Percentiles rank a stretch among this genome's conserved stretches.
Evolutionary conservation across 805 yeast genomes (phyloP).

Genomic region (Saccharomycopsis schoenii): DNA sequence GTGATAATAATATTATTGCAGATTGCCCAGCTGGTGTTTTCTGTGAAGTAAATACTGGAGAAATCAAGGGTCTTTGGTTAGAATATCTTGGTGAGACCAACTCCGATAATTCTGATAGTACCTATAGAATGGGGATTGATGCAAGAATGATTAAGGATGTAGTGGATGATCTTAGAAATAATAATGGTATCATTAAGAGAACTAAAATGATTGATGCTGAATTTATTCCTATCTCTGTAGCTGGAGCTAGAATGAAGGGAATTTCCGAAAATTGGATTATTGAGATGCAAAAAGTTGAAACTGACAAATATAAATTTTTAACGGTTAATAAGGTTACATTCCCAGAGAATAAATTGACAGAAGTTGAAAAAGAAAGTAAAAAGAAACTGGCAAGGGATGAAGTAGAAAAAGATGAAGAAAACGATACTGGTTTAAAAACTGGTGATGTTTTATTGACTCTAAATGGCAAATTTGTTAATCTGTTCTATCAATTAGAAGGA

Average conservation of each 20-base stretch:
- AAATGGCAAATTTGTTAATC: constrained; percentile 53
- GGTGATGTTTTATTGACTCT: constrained; percentile 76
- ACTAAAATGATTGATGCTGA: constrained; percentile 73
- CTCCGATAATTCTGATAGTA: constrained; percentile 43
- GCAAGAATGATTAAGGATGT: constrained; percentile 54
- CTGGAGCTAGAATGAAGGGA: constrained; percentile 77
- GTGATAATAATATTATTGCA: constrained; percentile 62
- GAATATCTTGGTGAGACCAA: constrained; percentile 70
- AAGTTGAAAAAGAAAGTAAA: neutral
- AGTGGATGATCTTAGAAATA: constrained; percentile 35
- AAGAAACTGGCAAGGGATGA: neutral
- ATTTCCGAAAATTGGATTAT: constrained; percentile 78
- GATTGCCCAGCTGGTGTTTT: constrained; percentile 76
- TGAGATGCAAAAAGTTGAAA: constrained; percentile 49
- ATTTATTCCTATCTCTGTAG: constrained; percentile 54
- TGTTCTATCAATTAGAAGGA: constrained; percentile 54
- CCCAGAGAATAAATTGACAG: constrained; percentile 22
- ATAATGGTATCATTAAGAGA: constrained; percentile 38
- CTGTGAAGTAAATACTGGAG: constrained; percentile 60
- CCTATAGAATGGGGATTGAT: constrained; percentile 69
- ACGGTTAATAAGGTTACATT: constrained; percentile 60
- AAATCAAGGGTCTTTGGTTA: constrained; percentile 77
- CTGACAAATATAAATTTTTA: constrained; percentile 64
- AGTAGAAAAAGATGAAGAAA: neutral
- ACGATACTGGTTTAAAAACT: constrained; percentile 27